Percentiles rank a stretch among this genome's conserved stretches.
These are phyloP conservation scores for Pyrenophora seminiperda DNA, from an alignment of 2,329 filamentous ascomycete species.

Conservation along the genomic window DNA sequence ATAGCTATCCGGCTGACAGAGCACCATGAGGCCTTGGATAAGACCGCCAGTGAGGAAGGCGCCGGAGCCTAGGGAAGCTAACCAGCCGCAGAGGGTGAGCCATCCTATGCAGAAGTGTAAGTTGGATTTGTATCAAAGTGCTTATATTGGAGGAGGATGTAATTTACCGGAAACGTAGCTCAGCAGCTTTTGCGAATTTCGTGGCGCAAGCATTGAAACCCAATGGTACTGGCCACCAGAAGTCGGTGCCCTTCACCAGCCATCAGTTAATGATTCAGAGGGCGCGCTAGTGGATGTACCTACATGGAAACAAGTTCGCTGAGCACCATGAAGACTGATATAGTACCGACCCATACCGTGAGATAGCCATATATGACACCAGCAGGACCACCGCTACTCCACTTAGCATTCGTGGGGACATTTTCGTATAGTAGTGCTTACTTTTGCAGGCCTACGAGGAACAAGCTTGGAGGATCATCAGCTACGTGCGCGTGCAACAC, in stretches of 20 bases:
- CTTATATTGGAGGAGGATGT: not conserved
- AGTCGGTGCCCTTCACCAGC: constrained; percentile 26
- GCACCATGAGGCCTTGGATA: constrained; percentile 41
- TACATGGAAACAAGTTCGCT: constrained; percentile 45
- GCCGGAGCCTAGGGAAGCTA: constrained; percentile 39
- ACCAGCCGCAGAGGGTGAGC: constrained; percentile 51
- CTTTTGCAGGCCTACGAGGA: constrained; percentile 26
- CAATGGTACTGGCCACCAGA: constrained; percentile 45
- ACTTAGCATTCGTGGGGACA: constrained; percentile 1
- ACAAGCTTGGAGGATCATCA: constrained; percentile 24
- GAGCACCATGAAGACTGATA: constrained; percentile 34
- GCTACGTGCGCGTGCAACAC: not conserved
- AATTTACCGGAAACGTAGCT: constrained; percentile 49
- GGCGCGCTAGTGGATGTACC: not conserved
- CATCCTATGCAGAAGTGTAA: constrained; percentile 38
- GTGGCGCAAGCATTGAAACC: constrained; percentile 51
- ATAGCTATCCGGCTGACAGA: constrained; percentile 48
- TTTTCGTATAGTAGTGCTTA: constrained; percentile 6
- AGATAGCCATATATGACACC: constrained; percentile 42
- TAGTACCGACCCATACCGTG: constrained; percentile 35
- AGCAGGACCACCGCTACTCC: constrained; percentile 34
- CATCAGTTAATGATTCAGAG: not conserved
- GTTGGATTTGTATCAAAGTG: not conserved
- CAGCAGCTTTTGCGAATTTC: constrained; percentile 44
- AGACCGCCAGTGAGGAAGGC: constrained; percentile 35